A percentile compares a stretch with the other conserved stretches of the same genome.
Conservation (phyloP, 2,329 filamentous ascomycete genomes). For the Coniochaeta ligniaria region DNA sequence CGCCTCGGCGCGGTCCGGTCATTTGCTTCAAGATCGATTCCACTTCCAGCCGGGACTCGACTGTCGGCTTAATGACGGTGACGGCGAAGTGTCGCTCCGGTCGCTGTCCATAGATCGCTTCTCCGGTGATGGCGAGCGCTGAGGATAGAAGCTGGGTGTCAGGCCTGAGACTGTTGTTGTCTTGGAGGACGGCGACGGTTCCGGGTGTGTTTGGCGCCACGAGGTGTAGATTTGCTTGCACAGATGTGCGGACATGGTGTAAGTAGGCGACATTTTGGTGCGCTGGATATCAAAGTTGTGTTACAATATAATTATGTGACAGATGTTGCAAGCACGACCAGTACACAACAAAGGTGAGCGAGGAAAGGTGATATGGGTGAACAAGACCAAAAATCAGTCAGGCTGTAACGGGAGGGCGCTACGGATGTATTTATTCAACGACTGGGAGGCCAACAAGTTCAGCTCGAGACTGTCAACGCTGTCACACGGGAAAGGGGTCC, state of each 20-base stretch:
- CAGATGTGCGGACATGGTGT: conserved; percentile 55
- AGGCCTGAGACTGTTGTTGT: conserved; percentile 13
- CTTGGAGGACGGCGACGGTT: conserved; percentile 19
- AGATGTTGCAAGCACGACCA: too few relatives aligned
- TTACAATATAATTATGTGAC: neutral
- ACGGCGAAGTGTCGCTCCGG: conserved; percentile 22
- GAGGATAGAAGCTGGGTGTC: conserved; percentile 20
- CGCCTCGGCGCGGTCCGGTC: neutral
- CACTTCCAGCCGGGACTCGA: conserved; percentile 24
- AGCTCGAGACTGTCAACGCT: neutral
- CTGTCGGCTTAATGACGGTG: conserved; percentile 3
- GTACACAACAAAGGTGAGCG: neutral
- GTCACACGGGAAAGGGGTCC: neutral
- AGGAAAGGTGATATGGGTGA: neutral
- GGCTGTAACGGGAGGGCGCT: neutral
- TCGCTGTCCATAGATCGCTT: conserved; percentile 42
- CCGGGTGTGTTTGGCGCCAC: conserved; percentile 41
- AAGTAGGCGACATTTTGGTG: conserved; percentile 46
- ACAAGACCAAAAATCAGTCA: neutral
- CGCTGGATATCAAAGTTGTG: conserved; percentile 4
- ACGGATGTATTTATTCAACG: neutral
- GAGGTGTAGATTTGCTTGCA: conserved; percentile 54
- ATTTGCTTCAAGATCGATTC: conserved; percentile 6
- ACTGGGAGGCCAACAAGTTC: neutral
- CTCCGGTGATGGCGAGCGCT: conserved; percentile 29